phyloP scores from a whole-genome alignment of 23 red algal genomes.

The Chondrus crispus region DNA sequence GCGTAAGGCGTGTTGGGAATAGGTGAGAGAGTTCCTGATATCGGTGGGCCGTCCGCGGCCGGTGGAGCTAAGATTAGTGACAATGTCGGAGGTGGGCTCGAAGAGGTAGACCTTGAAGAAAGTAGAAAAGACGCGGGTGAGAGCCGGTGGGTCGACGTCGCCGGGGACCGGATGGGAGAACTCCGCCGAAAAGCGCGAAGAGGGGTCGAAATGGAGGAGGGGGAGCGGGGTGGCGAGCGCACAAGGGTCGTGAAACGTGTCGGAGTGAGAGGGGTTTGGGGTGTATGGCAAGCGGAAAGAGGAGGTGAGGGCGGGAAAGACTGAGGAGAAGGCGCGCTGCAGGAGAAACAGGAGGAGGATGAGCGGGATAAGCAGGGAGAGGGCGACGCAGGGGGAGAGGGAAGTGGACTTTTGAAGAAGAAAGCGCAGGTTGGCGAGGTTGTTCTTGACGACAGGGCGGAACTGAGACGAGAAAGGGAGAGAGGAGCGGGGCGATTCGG shows the following conservation, averaged over 20 bases:
- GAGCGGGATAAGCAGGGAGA: too few relatives aligned
- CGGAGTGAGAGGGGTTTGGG: background rate
- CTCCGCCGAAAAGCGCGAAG: background rate
- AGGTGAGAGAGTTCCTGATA: background rate
- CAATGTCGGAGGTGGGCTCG: background rate
- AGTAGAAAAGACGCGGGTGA: slow-evolving; percentile 21
- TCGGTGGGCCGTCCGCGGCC: background rate
- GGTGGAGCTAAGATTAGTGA: background rate
- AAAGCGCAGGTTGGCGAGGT: too few relatives aligned
- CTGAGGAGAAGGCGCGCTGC: background rate
- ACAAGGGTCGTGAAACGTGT: background rate
- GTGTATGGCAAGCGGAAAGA: background rate
- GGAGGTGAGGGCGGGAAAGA: background rate
- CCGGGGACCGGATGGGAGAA: background rate
- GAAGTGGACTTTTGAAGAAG: too few relatives aligned
- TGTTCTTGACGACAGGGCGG: too few relatives aligned
- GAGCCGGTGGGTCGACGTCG: background rate
- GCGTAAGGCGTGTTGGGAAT: background rate
- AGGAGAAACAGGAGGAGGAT: too few relatives aligned
- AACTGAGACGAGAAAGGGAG: too few relatives aligned
- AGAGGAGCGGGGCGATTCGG: background rate
- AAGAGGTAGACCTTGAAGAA: slow-evolving; percentile 41
- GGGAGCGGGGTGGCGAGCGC: background rate
- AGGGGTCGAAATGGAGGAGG: background rate
- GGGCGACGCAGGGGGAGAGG: too few relatives aligned